Base-by-base conservation (phyloP, 2,329 filamentous ascomycete species). In the Sporothrix phasma region DNA sequence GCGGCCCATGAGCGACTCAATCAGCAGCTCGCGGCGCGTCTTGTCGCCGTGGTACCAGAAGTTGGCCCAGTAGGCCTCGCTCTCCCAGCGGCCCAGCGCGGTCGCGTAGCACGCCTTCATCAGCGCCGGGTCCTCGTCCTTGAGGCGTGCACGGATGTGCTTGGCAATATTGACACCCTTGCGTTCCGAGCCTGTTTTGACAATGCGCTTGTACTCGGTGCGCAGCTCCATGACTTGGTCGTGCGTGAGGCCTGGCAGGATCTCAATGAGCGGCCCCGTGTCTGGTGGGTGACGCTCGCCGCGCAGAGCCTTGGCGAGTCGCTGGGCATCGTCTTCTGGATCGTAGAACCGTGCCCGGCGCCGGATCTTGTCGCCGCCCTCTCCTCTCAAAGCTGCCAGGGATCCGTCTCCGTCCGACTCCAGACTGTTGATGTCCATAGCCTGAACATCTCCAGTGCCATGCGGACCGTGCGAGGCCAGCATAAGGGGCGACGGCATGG, bases 21-120 rank as follows among this genome's bases (percentile, higher is more conserved):
- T 97, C 62, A 99, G 83, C 41, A 99, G 81, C 75, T 97, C 93
- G 5, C 92, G 85, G 2, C 91, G 84, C 7, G 87, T 90, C 70
- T 88, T 89, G 74, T 93, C 89, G 43, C 88, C 87, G 73, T 97
- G 93, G 76, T 97, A 97, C 87, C 92, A 97, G 75, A 91, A 96
- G 74, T 97, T 97, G 66, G 93, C 92, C 92, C 94, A 99, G 80
- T 96, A 96, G 0, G 91, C 90, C 74, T 99, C 94, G 69, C 87
- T 88, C 77, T 97, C 94, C 87, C 92, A 97, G 61, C 84, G 83
- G 10, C 94, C 94, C 0, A 97, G 83, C 0, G 93, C 92, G 2
- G 90, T 92, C 3, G 92, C 86, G 74, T 97, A 97, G 71, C 88
- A 92, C 6, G 89, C 89, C 76, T 97, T 97, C 76, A 92, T 93